Conservation (phyloP, 352 stramenopile genomes). For the Pythium rhizo-oryzae region DNA sequence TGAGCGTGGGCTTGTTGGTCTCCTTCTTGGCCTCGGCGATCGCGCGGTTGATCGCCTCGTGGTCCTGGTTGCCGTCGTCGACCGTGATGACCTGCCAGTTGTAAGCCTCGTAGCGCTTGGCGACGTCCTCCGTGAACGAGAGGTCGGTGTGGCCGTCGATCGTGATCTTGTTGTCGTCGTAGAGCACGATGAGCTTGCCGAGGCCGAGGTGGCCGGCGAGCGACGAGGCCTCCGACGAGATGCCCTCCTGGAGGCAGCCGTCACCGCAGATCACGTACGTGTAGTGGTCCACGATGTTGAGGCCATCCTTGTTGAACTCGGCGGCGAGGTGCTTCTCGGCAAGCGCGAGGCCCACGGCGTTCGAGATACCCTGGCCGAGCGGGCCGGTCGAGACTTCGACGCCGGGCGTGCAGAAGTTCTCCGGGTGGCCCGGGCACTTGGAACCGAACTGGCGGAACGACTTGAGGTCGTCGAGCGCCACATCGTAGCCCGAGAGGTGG, state of each 20-base stretch:
- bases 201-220: slow-evolving; percentile 98
- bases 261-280: slow-evolving; percentile 99
- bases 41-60: slow-evolving; percentile 93
- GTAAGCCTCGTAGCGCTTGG: slow-evolving; percentile 98
- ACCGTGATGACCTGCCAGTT: slow-evolving; percentile 97
- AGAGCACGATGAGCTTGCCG: slow-evolving; percentile 99
- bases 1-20: slow-evolving; percentile 98
- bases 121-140: slow-evolving; percentile 98
- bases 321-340: slow-evolving; percentile 98
- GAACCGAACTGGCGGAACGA: slow-evolving; percentile 96
- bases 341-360: slow-evolving; percentile 98
- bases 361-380: slow-evolving; percentile 98
- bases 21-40: slow-evolving; percentile 94
- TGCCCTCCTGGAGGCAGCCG: slow-evolving; percentile 98
- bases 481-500: slow-evolving; percentile 96
- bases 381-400: slow-evolving; percentile 98
- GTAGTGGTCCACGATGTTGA: slow-evolving; percentile 97
- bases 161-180: slow-evolving; percentile 99
- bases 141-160: slow-evolving; percentile 97
- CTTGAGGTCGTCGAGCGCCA: slow-evolving; percentile 97
- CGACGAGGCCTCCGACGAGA: slow-evolving; percentile 95
- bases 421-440: slow-evolving; percentile 97
- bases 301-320: slow-evolving; percentile 96
- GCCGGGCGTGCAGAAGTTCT: slow-evolving; percentile 95
- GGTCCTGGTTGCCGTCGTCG: slow-evolving; percentile 94